Conservation (phyloP, 192 early-diverging fungal genomes). For the Piromyces sp. region DNA sequence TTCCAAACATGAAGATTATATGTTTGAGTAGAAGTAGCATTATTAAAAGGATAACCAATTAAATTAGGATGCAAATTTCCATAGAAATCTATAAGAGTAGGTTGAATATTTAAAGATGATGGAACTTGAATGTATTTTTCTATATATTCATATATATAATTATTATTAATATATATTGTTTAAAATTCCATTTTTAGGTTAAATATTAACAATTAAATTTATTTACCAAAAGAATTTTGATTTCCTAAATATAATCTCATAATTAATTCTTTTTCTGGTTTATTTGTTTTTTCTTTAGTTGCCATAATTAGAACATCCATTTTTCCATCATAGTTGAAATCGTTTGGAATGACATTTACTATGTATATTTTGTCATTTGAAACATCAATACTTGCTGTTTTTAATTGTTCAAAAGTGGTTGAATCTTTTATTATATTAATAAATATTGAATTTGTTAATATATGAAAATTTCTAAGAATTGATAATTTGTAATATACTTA, state of each 20-base stretch:
- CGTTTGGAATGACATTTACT: conserved; percentile 59
- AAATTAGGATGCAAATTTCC: conserved; percentile 45
- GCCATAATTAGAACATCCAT: conserved; percentile 71
- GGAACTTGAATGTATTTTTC: not conserved
- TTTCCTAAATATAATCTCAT: conserved; percentile 64
- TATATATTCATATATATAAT: not conserved
- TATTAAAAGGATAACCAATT: conserved; percentile 27
- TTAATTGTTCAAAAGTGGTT: conserved; percentile 18
- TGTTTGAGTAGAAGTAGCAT: conserved; percentile 3
- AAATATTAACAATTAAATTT: too few species aligned
- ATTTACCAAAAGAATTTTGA: conserved; percentile 38
- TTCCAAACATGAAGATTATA: not conserved
- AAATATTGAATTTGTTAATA: not conserved
- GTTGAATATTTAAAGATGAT: conserved; percentile 15
- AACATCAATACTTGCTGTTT: conserved; percentile 23
- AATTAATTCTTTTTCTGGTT: conserved; percentile 15
- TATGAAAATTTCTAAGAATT: not conserved
- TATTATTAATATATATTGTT: too few species aligned
- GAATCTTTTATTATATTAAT: conserved; percentile 4
- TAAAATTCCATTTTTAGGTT: too few species aligned
- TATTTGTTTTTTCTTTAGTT: conserved; percentile 14
- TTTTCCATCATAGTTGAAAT: conserved; percentile 78
- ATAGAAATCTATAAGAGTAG: conserved; percentile 39
- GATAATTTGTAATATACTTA: conserved; percentile 7
- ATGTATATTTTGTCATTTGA: conserved; percentile 2